These are phyloP conservation scores for Sugiyamaella neomexicana DNA, from an alignment of 1,139 yeast species.

Conservation along the genomic window DNA sequence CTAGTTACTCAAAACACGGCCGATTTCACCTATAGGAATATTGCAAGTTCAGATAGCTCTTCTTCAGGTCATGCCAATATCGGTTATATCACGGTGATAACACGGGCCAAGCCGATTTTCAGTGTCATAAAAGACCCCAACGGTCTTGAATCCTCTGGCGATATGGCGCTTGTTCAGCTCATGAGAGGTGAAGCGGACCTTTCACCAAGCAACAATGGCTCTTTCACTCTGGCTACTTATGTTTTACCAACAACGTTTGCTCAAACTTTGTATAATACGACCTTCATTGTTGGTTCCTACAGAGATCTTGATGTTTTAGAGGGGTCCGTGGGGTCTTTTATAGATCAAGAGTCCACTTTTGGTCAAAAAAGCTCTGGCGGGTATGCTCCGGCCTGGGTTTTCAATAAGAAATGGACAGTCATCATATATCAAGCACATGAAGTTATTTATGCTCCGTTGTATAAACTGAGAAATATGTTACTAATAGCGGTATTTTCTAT, in stretches of 20 bases:
- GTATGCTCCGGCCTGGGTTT: slow-evolving; percentile 54
- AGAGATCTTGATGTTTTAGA: slow-evolving; percentile 40
- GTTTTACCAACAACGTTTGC: slow-evolving; percentile 23
- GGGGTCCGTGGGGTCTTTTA: slow-evolving; percentile 51
- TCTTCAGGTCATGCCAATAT: slow-evolving; percentile 42
- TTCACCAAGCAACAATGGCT: not conserved
- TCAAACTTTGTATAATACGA: slow-evolving; percentile 24
- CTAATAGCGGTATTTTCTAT: slow-evolving; percentile 79
- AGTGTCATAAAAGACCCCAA: slow-evolving; percentile 50
- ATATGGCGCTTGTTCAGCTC: slow-evolving; percentile 34
- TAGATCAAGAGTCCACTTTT: slow-evolving; percentile 47
- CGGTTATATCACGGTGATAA: slow-evolving; percentile 70
- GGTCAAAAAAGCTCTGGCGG: slow-evolving; percentile 61
- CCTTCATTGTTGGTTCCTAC: slow-evolving; percentile 22
- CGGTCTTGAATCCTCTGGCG: slow-evolving; percentile 43
- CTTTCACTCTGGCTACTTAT: slow-evolving; percentile 9
- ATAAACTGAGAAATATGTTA: slow-evolving; percentile 64
- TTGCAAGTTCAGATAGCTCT: not conserved
- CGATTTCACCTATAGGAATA: slow-evolving; percentile 23
- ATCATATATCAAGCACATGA: slow-evolving; percentile 63
- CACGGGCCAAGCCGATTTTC: slow-evolving; percentile 55
- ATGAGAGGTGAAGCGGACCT: not conserved
- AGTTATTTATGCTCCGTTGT: slow-evolving; percentile 64
- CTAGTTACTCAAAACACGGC: slow-evolving; percentile 32
- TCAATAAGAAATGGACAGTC: slow-evolving; percentile 64